Base-by-base conservation (phyloP, 106 monocot species). In the Dioscorea alata region DNA sequence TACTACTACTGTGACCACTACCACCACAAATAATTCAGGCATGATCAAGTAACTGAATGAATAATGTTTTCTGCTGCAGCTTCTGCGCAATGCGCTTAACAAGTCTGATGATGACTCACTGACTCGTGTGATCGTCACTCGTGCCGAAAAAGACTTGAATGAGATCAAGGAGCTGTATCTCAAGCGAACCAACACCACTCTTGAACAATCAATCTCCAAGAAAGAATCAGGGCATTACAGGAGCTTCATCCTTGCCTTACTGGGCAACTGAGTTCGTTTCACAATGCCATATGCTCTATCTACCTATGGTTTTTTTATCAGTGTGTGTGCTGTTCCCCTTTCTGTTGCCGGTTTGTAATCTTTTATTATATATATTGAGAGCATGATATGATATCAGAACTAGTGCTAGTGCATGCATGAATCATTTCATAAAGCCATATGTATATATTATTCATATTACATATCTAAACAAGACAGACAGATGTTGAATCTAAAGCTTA, bases 91-190 rank as follows among this genome's bases (percentile, higher is more conserved):
- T 10, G 77, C 72, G 0, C 24, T 76, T n/a, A 64, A 12, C 71
- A 74, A 83, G 60, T n/a, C 64, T 0, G 80, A 87, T 33, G 84
- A 84, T 33, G 87, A 90, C 31, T 70, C 69, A 4, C 73, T 94
- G 9, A 83, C 90, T 6, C 78, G 87, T 9, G 76, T 94, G 60
- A 67, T 94, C 49, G 83, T 90, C 31, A 87, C 69, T 15, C 84
- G 72, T 34, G 82, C 90, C 1, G 94, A 94, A 76, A 90, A 81
- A 52, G 90, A 94, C 50, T 63, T 94, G 75, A 70, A 70, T 58
- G 78, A 65, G 61, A 90, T 94, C 73, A 84, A 86, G 61, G 80
- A 84, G 25, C 48, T 74, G 57, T 94, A 76, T 59, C 69, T 80
- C 65, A 71, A 82, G 54, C 84, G 87, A 61, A 71, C 50, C 48